Conservation (phyloP, 2,329 filamentous ascomycete genomes). For the Cladorrhinum sp. region DNA sequence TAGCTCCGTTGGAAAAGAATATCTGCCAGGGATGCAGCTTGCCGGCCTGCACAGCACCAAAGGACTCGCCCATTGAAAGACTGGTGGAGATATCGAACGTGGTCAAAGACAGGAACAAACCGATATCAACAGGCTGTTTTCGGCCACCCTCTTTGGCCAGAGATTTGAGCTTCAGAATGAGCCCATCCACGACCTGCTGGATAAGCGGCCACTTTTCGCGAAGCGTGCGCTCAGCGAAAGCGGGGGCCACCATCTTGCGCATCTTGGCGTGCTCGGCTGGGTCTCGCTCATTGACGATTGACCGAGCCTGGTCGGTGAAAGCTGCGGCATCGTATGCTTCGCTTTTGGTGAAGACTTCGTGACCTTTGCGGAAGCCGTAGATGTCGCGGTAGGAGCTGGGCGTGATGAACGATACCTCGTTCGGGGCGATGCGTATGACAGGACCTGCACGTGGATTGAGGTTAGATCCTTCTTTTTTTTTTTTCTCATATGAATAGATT, state of each 20-base stretch:
- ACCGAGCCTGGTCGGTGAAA: slow-evolving; percentile 15
- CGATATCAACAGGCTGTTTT: slow-evolving; percentile 4
- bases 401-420: slow-evolving; percentile 15
- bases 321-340: slow-evolving; percentile 13
- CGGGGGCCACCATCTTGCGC: slow-evolving; percentile 13
- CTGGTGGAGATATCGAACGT: slow-evolving; percentile 11
- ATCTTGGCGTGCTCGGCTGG: slow-evolving; percentile 13
- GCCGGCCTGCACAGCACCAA: slow-evolving; percentile 3
- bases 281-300: slow-evolving; percentile 16
- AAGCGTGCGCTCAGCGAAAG: slow-evolving; percentile 9
- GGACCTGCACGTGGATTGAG: neutral
- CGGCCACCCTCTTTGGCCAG: neutral
- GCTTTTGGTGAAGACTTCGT: slow-evolving; percentile 9
- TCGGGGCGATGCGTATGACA: slow-evolving; percentile 12
- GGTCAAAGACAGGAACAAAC: neutral
- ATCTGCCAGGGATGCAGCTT: slow-evolving; percentile 10
- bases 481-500: neutral
- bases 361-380: slow-evolving; percentile 14
- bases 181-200: neutral
- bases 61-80: slow-evolving; percentile 8
- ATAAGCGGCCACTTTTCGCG: slow-evolving; percentile 15
- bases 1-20: slow-evolving; percentile 14
- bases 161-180: slow-evolving; percentile 2
- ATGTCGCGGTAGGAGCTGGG: slow-evolving; percentile 14
- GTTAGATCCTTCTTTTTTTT: neutral